phyloP scores from a whole-genome alignment of 345 rosid species.

The Anastatica hierochuntica region DNA sequence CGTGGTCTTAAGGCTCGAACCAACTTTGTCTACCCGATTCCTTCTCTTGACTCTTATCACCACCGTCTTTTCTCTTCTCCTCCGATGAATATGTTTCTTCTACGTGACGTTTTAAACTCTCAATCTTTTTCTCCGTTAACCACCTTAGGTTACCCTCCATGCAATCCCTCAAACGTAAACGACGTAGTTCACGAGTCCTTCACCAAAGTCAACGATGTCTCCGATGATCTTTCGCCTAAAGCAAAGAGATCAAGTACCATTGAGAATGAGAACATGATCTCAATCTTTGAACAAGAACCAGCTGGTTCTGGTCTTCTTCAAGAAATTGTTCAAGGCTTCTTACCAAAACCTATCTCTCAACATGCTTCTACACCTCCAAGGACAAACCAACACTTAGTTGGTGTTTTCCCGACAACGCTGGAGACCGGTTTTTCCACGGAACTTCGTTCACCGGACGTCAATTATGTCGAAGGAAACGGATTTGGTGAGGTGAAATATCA shows the following conservation, averaged over 20 bases:
- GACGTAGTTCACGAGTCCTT: constrained; percentile 15
- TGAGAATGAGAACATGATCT: constrained; percentile 25
- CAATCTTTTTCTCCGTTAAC: neutral
- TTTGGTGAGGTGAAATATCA: no score
- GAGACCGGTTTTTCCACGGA: constrained; percentile 10
- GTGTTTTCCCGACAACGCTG: neutral
- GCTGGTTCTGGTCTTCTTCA: constrained; percentile 73
- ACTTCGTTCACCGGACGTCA: constrained; percentile 6
- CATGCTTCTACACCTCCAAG: neutral
- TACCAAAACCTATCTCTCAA: constrained; percentile 26
- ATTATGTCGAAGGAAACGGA: no score
- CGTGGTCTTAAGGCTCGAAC: constrained; percentile 90
- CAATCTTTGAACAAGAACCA: constrained; percentile 42
- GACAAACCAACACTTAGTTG: constrained; percentile 8
- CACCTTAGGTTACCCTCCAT: no score
- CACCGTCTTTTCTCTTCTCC: constrained; percentile 24
- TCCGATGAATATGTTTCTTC: constrained; percentile 48
- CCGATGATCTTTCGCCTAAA: constrained; percentile 20
- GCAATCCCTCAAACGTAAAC: constrained; percentile 8
- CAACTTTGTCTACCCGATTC: constrained; percentile 64
- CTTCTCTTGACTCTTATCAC: constrained; percentile 22
- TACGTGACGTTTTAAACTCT: constrained; percentile 44
- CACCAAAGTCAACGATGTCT: neutral
- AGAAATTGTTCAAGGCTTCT: constrained; percentile 72
- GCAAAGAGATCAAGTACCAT: constrained; percentile 23